Base-by-base conservation (phyloP, 1,284 basidiomycete genomes). In the Microbotryum intermedium region DNA sequence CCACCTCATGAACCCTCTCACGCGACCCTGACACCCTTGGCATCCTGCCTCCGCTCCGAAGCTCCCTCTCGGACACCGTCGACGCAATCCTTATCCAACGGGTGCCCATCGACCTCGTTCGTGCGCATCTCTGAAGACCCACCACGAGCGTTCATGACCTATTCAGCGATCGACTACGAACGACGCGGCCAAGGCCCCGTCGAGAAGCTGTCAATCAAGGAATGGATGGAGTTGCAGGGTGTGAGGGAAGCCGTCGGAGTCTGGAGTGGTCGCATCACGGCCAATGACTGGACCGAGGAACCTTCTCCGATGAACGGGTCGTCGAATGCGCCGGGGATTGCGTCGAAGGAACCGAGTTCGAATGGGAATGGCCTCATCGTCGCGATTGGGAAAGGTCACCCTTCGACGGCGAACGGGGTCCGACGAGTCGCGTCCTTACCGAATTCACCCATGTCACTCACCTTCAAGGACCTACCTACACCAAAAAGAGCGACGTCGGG, bases 221-320 rank as follows among this genome's bases (percentile, higher is more conserved):
- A 67, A 23, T 65, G 60, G 63, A 60, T 67, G 58, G 65, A 67
- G 50, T 54, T 67, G n/a, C 57, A 59, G 34, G 58, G 60, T 52
- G 65, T 67, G 8, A 49, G 65, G 4, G 62, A 65, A 28, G 64
- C 64, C 13, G 61, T 68, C 21, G 64, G 64, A 3, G 50, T 68
- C 4, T 68, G 63, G 60, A 63, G 64, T 45, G 66, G 66, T 4
- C 34, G 34, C 18, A 39, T 39, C 34, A 39, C 34, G 34, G 34
- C 34, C 34, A 39, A 39, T 16, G 6, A 39, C 18, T 39, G 34
- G 34, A 39, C 4, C 18, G 34, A 39, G 16, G 34, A 39, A 16
- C 16, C 34, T 39, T 39, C 34, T 39, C 18, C 34, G 34, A 39
- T 39, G 9, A 39, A 39, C 18, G 34, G 34, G 34, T 16, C 11